phyloP scores from a whole-genome alignment of 345 rosid species.

The Brassica nigra region DNA sequence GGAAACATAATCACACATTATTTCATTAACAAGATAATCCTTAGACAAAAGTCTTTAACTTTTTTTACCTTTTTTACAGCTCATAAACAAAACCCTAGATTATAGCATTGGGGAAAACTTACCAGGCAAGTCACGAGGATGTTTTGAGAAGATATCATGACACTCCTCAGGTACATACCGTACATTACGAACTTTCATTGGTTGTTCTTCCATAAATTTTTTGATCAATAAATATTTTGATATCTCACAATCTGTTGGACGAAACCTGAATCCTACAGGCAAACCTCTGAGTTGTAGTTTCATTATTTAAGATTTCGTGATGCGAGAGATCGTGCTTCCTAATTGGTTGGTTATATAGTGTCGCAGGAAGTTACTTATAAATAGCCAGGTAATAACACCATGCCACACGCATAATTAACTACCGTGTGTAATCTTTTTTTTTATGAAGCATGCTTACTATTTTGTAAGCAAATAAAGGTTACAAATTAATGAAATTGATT shows the following conservation, averaged over 20 bases:
- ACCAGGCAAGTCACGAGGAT: slow-evolving; percentile 77
- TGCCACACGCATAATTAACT: too few species aligned
- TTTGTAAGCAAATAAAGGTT: too few species aligned
- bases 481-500: too few species aligned
- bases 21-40: neutral
- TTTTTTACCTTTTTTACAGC: neutral
- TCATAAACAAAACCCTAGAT: neutral
- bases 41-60: neutral
- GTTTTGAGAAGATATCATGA: slow-evolving; percentile 49
- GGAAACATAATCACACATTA: neutral
- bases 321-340: neutral
- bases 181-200: slow-evolving; percentile 51
- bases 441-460: too few species aligned
- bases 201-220: slow-evolving; percentile 45
- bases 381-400: neutral
- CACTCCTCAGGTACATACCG: slow-evolving; percentile 49
- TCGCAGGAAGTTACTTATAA: neutral
- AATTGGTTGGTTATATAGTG: slow-evolving; percentile 9
- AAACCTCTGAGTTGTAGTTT: neutral
- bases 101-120: neutral
- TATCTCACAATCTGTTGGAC: slow-evolving; percentile 78
- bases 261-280: slow-evolving; percentile 63
- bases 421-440: neutral
- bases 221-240: slow-evolving; percentile 60
- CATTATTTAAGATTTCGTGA: slow-evolving; percentile 19